Base-by-base conservation (phyloP, 1,284 basidiomycete genomes). In the Tilletia caries region DNA sequence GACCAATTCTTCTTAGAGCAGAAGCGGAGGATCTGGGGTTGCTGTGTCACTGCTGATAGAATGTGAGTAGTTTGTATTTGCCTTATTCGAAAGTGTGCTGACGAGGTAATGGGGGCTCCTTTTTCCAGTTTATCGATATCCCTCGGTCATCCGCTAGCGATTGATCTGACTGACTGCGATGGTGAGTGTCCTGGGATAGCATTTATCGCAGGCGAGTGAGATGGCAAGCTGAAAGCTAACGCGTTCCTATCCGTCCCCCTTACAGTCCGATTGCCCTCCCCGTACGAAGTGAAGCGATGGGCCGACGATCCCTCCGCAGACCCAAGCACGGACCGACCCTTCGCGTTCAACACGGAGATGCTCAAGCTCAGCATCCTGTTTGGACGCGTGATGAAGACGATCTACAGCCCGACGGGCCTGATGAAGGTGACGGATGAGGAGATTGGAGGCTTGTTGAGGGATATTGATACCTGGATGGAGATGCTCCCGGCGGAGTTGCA, bases 401-500 rank as follows among this genome's bases (percentile, higher is more conserved):
- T 80, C 70, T 80, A 80, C 75, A 77, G 75, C 72, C 79, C 79
- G 6, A 79, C 79, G 8, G 79, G 79, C 25, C 70, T 80, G 54
- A 80, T 80, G 79, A 79, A 80, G 52, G 75, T 78, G 10, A 80
- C 76, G 2, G 79, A 80, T 71, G 73, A 78, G 29, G 78, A 80
- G 65, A 80, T 80, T 54, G 69, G 68, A 34, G 73, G 78, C 64
- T 69, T 80, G 60, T 73, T 80, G 25, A 71, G 69, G 46, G 79
- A 80, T 58, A 80, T 80, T 44, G 79, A 80, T 67, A 69, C 68
- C 2, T 80, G 79, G 79, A 73, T 73, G 27, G 78, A 76, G n/a
- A 67, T 68, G 18, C 71, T 80, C 10, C 79, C 79, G 0, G 34
- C 67, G 15, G 75, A 75, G 66, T 72, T 79, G 1, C 68, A 73